Percentiles rank a stretch among this genome's conserved stretches.
phyloP scores from a whole-genome alignment of 2,329 filamentous ascomycete genomes.

The Pseudogymnoascus sp. region DNA sequence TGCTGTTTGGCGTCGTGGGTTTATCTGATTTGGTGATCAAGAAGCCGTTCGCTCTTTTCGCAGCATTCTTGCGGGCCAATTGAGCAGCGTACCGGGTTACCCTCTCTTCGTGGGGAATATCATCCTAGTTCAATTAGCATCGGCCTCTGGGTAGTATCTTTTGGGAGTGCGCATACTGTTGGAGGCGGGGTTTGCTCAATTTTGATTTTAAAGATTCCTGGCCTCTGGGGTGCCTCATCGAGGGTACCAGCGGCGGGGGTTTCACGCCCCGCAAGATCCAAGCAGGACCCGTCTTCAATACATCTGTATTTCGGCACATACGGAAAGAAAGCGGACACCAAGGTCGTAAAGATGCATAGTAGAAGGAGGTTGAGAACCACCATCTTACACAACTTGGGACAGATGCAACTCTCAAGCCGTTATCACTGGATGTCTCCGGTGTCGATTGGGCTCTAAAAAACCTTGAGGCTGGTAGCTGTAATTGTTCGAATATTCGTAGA shows the following conservation, averaged over 20 bases:
- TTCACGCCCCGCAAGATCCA: constrained; percentile 4
- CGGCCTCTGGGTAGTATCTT: background rate
- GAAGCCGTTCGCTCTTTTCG: constrained; percentile 21
- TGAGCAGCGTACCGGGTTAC: constrained; percentile 17
- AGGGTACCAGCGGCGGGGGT: background rate
- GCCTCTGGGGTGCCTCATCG: constrained; percentile 7
- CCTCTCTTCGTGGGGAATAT: constrained; percentile 14
- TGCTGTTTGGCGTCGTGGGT: constrained; percentile 39
- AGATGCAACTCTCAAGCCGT: background rate
- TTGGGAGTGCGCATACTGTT: background rate
- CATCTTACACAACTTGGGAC: constrained; percentile 15
- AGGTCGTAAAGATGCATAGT: constrained; percentile 14
- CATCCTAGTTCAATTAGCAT: constrained; percentile 8
- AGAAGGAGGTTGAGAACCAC: constrained; percentile 13
- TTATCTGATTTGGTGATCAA: constrained; percentile 22
- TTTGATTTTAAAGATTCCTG: constrained; percentile 12
- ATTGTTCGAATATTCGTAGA: background rate
- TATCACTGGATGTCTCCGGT: constrained; percentile 1
- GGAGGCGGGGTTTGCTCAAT: constrained; percentile 5
- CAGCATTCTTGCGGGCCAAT: constrained; percentile 14
- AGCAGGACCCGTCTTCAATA: constrained; percentile 14
- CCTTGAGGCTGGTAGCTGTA: background rate
- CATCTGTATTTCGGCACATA: constrained; percentile 22
- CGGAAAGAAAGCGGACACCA: constrained; percentile 20
- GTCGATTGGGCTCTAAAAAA: background rate